These are phyloP conservation scores for Suhomyces bribrorum DNA, from an alignment of 1,139 yeast species.

Conservation along the genomic window DNA sequence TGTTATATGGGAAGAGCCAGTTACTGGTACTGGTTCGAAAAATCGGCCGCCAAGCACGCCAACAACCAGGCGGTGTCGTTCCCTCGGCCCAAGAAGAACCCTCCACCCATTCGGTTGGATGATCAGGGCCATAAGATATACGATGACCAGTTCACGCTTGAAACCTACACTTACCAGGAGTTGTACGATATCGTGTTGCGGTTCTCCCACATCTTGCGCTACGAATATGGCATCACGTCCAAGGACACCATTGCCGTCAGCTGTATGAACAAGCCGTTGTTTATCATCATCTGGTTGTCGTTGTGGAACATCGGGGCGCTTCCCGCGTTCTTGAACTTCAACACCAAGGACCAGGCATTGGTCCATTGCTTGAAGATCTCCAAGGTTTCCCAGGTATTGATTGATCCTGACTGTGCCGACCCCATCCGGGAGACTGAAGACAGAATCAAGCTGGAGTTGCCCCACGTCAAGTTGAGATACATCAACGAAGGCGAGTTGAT, in stretches of 20 bases:
- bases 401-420: slow-evolving; percentile 68
- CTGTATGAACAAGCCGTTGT: slow-evolving; percentile 82
- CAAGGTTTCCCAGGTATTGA: slow-evolving; percentile 62
- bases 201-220: slow-evolving; percentile 62
- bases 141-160: slow-evolving; percentile 61
- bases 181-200: slow-evolving; percentile 64
- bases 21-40: slow-evolving; percentile 68
- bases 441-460: slow-evolving; percentile 45
- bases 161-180: slow-evolving; percentile 67
- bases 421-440: slow-evolving; percentile 57
- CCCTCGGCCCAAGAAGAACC: slow-evolving; percentile 53
- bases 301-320: slow-evolving; percentile 90
- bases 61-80: slow-evolving; percentile 58
- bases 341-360: slow-evolving; percentile 70
- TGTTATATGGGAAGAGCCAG: slow-evolving; percentile 53
- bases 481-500: slow-evolving; percentile 55
- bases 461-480: slow-evolving; percentile 48
- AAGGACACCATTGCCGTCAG: slow-evolving; percentile 76
- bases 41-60: slow-evolving; percentile 51
- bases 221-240: slow-evolving; percentile 63
- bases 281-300: slow-evolving; percentile 78
- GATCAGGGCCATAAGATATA: slow-evolving; percentile 36
- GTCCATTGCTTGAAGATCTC: slow-evolving; percentile 80
- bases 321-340: slow-evolving; percentile 86
- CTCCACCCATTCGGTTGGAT: slow-evolving; percentile 32